phyloP scores from a whole-genome alignment of 139 green algal species.

The Chlorella vulgaris region DNA sequence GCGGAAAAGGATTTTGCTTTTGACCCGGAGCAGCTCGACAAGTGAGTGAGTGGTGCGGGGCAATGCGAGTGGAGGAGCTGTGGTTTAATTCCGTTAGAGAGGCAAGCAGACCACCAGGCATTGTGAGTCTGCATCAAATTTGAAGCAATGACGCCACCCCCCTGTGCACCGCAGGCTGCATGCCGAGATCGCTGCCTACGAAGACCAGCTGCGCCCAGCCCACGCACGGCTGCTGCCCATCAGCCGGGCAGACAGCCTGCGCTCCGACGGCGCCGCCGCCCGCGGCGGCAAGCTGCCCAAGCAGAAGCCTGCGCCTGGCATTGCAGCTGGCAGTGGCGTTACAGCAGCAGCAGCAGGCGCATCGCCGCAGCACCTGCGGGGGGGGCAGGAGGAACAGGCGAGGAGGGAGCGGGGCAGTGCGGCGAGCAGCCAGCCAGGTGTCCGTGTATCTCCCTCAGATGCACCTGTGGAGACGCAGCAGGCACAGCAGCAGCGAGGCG shows the following conservation, averaged over 20 bases:
- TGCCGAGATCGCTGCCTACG: neutral
- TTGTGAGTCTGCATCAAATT: neutral
- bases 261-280: no score
- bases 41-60: neutral
- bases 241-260: neutral
- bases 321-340: no score
- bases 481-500: neutral
- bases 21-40: constrained; percentile 18
- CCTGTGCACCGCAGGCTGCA: neutral
- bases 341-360: neutral
- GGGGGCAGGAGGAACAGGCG: neutral
- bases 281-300: neutral
- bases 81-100: neutral
- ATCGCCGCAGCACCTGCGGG: neutral
- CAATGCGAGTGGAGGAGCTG: neutral
- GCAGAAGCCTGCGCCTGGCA: neutral
- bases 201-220: neutral
- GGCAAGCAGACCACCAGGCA: neutral
- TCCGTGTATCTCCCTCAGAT: neutral
- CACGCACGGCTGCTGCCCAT: neutral
- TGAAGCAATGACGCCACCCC: neutral
- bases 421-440: neutral
- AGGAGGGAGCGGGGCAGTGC: neutral
- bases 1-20: neutral
- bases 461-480: neutral